These are phyloP conservation scores for Lactarius tabidus DNA, from an alignment of 768 basidiomycete species.

Conservation along the genomic window DNA sequence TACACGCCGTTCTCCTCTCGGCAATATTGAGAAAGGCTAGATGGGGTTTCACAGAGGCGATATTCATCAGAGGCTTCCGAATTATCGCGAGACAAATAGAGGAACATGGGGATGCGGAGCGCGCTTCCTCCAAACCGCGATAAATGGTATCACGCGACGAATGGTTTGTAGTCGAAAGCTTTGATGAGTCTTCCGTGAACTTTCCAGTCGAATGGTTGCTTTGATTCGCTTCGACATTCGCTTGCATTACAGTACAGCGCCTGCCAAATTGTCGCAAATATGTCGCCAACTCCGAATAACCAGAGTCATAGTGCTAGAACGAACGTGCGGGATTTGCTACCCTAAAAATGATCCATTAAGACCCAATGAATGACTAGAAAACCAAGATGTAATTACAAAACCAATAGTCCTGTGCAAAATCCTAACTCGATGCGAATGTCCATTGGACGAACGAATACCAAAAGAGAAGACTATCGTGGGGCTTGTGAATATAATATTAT, in stretches of 20 bases:
- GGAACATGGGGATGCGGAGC: no score
- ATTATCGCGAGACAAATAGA: no score
- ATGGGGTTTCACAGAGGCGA: no score
- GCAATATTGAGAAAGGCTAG: no score
- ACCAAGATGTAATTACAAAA: background rate
- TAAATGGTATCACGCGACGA: no score
- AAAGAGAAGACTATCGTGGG: background rate
- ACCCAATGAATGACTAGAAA: background rate
- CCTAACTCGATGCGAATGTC: background rate
- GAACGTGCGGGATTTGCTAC: background rate
- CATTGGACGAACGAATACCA: background rate
- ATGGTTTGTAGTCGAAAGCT: no score
- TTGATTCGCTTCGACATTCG: background rate
- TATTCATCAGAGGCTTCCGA: no score
- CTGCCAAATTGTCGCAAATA: background rate
- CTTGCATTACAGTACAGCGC: background rate
- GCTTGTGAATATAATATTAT: background rate
- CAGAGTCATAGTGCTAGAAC: background rate
- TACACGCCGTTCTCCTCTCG: no score
- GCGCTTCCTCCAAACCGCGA: no score
- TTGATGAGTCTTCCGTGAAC: background rate
- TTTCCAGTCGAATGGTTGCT: background rate
- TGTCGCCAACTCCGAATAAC: background rate
- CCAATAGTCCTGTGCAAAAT: background rate
- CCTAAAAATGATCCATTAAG: background rate